These are phyloP conservation scores for Phytophthora kernoviae DNA, from an alignment of 352 stramenopile genomes.

Conservation along the genomic window DNA sequence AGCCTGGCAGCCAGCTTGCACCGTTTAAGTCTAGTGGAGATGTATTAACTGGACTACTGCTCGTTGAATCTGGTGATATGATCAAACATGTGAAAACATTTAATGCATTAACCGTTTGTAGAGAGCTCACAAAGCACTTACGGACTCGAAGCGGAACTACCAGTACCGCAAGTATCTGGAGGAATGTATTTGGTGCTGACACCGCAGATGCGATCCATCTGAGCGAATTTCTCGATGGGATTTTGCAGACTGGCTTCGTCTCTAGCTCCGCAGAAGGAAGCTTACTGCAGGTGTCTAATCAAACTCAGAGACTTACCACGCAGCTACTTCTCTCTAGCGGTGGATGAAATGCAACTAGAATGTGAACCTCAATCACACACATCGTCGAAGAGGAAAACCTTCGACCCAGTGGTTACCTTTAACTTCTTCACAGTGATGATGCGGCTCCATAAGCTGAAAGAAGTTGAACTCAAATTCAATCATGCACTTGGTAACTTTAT, in stretches of 20 bases:
- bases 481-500: constrained; percentile 48
- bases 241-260: constrained; percentile 46
- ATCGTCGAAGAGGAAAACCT: not conserved
- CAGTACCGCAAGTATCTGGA: constrained; percentile 50
- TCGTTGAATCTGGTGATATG: constrained; percentile 19
- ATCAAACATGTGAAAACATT: constrained; percentile 44
- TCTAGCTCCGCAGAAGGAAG: not conserved
- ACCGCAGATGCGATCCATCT: constrained; percentile 40
- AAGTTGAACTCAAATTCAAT: constrained; percentile 54
- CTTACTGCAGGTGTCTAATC: not conserved
- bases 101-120: constrained; percentile 32
- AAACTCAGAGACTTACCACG: constrained; percentile 29
- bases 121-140: constrained; percentile 37
- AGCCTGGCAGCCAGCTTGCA: not conserved
- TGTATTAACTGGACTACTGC: constrained; percentile 35
- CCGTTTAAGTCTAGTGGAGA: constrained; percentile 32
- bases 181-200: constrained; percentile 43
- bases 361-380: not conserved
- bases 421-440: constrained; percentile 57
- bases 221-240: constrained; percentile 45
- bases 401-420: constrained; percentile 26
- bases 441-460: constrained; percentile 45
- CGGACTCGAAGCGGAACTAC: constrained; percentile 35
- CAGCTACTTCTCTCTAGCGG: constrained; percentile 46
- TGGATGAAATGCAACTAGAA: constrained; percentile 53